Evolutionary conservation across 176 grass and related monocot species (phyloP).

Genomic region (Triticum urartu): DNA sequence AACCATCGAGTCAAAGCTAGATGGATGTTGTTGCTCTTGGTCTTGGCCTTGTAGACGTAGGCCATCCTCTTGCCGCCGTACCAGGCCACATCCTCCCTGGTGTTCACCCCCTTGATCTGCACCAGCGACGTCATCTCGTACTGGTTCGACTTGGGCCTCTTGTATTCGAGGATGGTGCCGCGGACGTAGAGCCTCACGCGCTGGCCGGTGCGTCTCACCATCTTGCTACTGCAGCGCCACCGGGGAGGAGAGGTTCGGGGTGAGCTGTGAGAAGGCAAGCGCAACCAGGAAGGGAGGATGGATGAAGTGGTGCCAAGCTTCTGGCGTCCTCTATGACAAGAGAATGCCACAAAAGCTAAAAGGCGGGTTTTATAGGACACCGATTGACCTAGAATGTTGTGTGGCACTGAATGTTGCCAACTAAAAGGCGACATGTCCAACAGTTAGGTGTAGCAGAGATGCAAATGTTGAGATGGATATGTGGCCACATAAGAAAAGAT

Average conservation of each 20-base stretch:
- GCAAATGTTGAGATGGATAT: too few relatives aligned
- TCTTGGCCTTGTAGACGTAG: slow-evolving; percentile 92
- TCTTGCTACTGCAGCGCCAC: slow-evolving; percentile 25
- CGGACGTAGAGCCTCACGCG: slow-evolving; percentile 67
- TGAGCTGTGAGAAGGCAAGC: neutral
- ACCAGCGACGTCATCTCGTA: slow-evolving; percentile 75
- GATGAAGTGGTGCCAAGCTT: too few relatives aligned
- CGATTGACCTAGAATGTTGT: too few relatives aligned
- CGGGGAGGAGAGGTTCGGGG: neutral
- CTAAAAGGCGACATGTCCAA: too few relatives aligned
- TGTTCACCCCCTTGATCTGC: slow-evolving; percentile 83
- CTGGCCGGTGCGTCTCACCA: slow-evolving; percentile 55
- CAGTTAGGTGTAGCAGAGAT: too few relatives aligned
- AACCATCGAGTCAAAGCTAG: too few relatives aligned
- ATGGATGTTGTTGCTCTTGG: slow-evolving; percentile 45
- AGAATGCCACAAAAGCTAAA: too few relatives aligned
- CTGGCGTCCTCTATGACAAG: too few relatives aligned
- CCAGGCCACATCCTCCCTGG: slow-evolving; percentile 71
- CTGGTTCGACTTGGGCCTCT: slow-evolving; percentile 85
- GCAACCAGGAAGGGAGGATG: neutral
- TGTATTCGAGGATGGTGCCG: slow-evolving; percentile 81
- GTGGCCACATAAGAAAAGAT: too few relatives aligned
- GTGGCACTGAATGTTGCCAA: too few relatives aligned
- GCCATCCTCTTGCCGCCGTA: slow-evolving; percentile 76
- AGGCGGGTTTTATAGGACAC: too few relatives aligned